A percentile compares a stretch with the other conserved stretches of the same genome.
Conservation (phyloP, 257 asterid genomes). For the Nicotiana tomentosiformis region DNA sequence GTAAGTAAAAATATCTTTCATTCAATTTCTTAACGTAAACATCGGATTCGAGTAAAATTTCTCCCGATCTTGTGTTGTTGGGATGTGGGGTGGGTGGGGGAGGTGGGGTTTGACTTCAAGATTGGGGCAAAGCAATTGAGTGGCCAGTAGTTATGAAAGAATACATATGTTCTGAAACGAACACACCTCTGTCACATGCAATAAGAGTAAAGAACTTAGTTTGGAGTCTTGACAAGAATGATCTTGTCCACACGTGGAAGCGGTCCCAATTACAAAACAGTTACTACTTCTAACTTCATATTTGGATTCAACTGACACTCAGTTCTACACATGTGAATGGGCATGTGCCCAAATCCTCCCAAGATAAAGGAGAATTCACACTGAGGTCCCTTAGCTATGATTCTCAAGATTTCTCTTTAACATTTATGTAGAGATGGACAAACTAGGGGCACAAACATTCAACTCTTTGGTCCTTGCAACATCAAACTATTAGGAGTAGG, state of each 20-base stretch:
- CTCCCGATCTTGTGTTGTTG: not conserved
- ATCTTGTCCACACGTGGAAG: slow-evolving; percentile 25
- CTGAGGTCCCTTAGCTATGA: not conserved
- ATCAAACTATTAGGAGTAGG: not conserved
- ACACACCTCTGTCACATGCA: slow-evolving; percentile 18
- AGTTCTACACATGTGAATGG: slow-evolving; percentile 12
- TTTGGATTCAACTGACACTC: slow-evolving; percentile 10
- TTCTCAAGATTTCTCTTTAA: not conserved
- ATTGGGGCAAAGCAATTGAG: not conserved
- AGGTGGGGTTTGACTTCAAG: not conserved
- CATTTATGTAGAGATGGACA: not conserved
- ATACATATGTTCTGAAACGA: not conserved
- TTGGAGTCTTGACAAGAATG: not conserved
- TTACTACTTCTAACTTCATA: not conserved
- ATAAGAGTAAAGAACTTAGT: not conserved
- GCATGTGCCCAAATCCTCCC: slow-evolving; percentile 17
- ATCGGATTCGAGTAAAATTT: not conserved
- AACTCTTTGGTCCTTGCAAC: not conserved
- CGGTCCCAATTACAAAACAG: slow-evolving; percentile 18
- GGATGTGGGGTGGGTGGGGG: too few relatives aligned
- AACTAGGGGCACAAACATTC: not conserved
- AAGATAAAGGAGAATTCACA: slow-evolving; percentile 13
- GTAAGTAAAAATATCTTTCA: too few relatives aligned
- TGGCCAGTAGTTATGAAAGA: not conserved
- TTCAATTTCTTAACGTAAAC: not conserved